Conservation (phyloP, 108 stramenopile genomes). For the Schizochytrium sp. region DNA sequence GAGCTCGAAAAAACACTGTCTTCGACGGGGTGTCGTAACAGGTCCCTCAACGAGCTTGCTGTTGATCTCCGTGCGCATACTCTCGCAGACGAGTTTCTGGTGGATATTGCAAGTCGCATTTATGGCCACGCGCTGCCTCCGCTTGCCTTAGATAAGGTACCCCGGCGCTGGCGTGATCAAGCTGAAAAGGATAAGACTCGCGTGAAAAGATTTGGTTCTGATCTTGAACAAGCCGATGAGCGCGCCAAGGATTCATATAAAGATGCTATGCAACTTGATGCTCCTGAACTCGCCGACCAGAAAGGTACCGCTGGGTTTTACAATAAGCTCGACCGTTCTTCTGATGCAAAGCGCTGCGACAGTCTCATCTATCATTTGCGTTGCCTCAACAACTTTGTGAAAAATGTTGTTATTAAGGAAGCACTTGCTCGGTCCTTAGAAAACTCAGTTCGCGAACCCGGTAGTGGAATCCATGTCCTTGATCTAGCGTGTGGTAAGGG, state of each 20-base stretch:
- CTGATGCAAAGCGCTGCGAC: slow-evolving; percentile 82
- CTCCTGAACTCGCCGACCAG: slow-evolving; percentile 61
- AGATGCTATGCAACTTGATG: slow-evolving; percentile 23
- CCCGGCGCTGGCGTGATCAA: background rate
- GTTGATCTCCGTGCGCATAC: background rate
- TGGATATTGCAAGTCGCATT: slow-evolving; percentile 55
- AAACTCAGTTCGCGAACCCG: slow-evolving; percentile 61
- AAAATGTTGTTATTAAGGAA: slow-evolving; percentile 89
- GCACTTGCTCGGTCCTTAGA: slow-evolving; percentile 62
- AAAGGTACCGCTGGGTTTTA: slow-evolving; percentile 30
- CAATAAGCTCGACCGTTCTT: slow-evolving; percentile 57
- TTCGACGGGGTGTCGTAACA: slow-evolving; percentile 6
- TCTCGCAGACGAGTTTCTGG: slow-evolving; percentile 29
- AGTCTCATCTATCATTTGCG: slow-evolving; percentile 93
- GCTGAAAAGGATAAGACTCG: background rate
- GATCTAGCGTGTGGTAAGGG: slow-evolving; percentile 99
- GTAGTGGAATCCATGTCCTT: slow-evolving; percentile 80
- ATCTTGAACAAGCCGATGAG: slow-evolving; percentile 13
- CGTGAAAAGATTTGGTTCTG: background rate
- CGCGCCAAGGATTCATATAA: slow-evolving; percentile 1
- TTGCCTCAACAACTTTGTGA: slow-evolving; percentile 97
- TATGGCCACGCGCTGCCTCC: slow-evolving; percentile 16
- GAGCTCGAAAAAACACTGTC: slow-evolving; percentile 36
- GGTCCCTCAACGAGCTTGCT: slow-evolving; percentile 6
- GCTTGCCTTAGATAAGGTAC: background rate